phyloP scores from a whole-genome alignment of 768 basidiomycete species.

The Podaxis sp. region DNA sequence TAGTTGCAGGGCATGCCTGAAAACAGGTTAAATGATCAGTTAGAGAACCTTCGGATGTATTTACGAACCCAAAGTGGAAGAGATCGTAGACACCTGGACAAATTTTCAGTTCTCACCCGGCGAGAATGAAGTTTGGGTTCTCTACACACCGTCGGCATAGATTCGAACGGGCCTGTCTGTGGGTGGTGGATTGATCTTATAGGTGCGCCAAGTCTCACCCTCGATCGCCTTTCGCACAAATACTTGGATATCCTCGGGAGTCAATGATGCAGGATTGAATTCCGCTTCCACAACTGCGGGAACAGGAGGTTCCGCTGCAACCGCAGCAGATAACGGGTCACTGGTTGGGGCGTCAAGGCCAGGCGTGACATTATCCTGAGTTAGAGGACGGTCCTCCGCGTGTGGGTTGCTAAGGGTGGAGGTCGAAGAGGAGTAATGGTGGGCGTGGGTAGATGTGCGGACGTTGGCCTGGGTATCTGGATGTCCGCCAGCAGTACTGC shows the following conservation, averaged over 20 bases:
- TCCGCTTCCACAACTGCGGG: conserved; percentile 33
- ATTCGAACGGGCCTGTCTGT: conserved; percentile 78
- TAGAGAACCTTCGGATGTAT: background rate
- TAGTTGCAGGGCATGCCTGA: conserved; percentile 89
- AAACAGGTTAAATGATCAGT: background rate
- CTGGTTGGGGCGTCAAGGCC: conserved; percentile 34
- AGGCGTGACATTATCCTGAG: conserved; percentile 23
- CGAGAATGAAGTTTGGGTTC: background rate
- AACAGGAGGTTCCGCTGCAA: conserved; percentile 39
- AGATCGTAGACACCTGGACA: conserved; percentile 89
- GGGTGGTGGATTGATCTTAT: conserved; percentile 88
- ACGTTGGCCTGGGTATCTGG: conserved; percentile 27
- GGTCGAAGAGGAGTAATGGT: conserved; percentile 46
- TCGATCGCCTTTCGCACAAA: conserved; percentile 78
- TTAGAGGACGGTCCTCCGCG: conserved; percentile 21
- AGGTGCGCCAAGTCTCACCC: conserved; percentile 62
- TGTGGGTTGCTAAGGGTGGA: conserved; percentile 53
- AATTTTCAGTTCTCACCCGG: conserved; percentile 13
- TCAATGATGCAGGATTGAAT: conserved; percentile 68
- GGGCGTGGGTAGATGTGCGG: conserved; percentile 30
- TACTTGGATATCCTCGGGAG: conserved; percentile 73
- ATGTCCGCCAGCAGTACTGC: conserved; percentile 59
- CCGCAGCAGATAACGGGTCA: conserved; percentile 23
- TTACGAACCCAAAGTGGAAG: conserved; percentile 87
- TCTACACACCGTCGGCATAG: conserved; percentile 84